A percentile compares a stretch with the other conserved stretches of the same genome.
Evolutionary conservation across 2,329 filamentous ascomycete genomes (phyloP).

Genomic region (Periconia digitata): DNA sequence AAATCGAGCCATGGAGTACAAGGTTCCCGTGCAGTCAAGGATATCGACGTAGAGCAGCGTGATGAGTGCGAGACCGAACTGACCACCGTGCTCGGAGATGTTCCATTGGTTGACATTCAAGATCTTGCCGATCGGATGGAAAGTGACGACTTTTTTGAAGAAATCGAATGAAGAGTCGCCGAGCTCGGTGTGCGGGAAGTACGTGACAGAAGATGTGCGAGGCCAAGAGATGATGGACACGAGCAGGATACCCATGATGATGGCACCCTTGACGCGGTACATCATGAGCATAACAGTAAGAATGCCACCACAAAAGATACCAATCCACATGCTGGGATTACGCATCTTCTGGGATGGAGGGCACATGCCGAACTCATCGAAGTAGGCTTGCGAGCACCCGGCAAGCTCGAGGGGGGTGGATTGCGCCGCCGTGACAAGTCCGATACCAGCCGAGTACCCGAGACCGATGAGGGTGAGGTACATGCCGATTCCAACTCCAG

Average conservation of each 20-base stretch:
- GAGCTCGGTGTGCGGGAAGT: slow-evolving; percentile 72
- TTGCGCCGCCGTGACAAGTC: slow-evolving; percentile 69
- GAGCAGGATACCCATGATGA: slow-evolving; percentile 79
- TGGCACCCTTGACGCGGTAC: slow-evolving; percentile 83
- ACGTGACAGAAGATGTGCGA: slow-evolving; percentile 72
- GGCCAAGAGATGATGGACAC: slow-evolving; percentile 91
- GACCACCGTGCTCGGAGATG: slow-evolving; percentile 66
- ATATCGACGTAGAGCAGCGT: slow-evolving; percentile 93
- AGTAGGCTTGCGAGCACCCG: slow-evolving; percentile 64
- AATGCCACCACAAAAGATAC: slow-evolving; percentile 83
- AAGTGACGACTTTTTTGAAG: slow-evolving; percentile 84
- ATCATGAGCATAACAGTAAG: slow-evolving; percentile 79
- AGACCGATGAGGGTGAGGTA: slow-evolving; percentile 77
- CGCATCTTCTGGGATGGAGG: slow-evolving; percentile 72
- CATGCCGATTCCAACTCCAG: slow-evolving; percentile 81
- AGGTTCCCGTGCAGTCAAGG: slow-evolving; percentile 79
- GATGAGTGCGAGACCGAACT: slow-evolving; percentile 81
- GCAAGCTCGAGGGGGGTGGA: slow-evolving; percentile 73
- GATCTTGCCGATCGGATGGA: slow-evolving; percentile 72
- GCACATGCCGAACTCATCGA: slow-evolving; percentile 56
- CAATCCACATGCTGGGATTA: slow-evolving; percentile 81
- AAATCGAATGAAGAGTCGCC: slow-evolving; percentile 77
- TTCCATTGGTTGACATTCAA: slow-evolving; percentile 76
- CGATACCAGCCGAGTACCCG: slow-evolving; percentile 81
- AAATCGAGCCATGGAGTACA: slow-evolving; percentile 89